These are phyloP conservation scores for Fusarium ramigenum DNA, from an alignment of 2,329 filamentous ascomycete species.

Conservation along the genomic window DNA sequence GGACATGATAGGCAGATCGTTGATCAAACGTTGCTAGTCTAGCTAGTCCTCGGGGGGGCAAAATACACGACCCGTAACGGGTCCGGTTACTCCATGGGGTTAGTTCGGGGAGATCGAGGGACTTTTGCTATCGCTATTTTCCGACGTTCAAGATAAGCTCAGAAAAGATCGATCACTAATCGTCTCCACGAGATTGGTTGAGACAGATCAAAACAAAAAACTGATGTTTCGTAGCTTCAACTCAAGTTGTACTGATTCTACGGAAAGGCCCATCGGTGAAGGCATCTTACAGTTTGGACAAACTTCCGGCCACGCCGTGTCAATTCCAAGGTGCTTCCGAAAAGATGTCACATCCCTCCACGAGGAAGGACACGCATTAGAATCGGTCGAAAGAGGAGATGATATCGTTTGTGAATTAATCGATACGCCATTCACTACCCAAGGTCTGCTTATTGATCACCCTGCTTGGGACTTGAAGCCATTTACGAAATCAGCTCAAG, in stretches of 20 bases:
- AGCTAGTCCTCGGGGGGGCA: background rate
- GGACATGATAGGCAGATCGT: conserved; percentile 4
- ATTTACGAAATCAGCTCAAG: background rate
- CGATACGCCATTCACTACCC: accelerated
- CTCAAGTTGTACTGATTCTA: too few species aligned
- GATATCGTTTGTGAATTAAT: too few species aligned
- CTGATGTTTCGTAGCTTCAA: too few species aligned
- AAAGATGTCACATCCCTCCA: background rate
- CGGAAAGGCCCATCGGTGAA: background rate
- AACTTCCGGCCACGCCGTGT: background rate
- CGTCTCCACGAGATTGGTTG: background rate
- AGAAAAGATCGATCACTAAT: background rate
- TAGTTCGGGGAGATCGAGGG: background rate
- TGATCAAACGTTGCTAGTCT: conserved; percentile 4
- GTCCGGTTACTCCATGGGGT: background rate
- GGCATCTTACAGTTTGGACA: too few species aligned
- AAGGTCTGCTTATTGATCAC: too few species aligned
- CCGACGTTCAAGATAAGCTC: background rate
- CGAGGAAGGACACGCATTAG: accelerated
- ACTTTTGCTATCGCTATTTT: background rate
- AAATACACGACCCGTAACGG: background rate
- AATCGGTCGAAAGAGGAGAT: background rate
- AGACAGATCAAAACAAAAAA: background rate
- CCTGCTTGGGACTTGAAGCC: background rate
- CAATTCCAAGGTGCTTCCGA: background rate